These are phyloP conservation scores for Corynespora cassiicola DNA, from an alignment of 2,329 filamentous ascomycete genomes.

Conservation along the genomic window DNA sequence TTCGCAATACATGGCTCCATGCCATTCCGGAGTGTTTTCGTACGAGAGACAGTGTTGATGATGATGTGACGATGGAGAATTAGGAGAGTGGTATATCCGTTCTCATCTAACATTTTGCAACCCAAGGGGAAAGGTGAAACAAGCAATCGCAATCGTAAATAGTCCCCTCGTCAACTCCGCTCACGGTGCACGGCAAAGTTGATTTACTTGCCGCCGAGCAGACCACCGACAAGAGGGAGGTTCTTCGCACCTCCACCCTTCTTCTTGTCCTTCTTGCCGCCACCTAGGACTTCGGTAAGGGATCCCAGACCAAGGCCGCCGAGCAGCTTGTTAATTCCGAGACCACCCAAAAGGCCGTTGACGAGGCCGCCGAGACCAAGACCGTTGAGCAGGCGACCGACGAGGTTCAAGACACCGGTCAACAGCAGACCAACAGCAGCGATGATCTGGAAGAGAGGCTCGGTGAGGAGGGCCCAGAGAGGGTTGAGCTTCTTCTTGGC, in stretches of 20 bases:
- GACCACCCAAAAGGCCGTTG: conserved; percentile 76
- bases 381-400: conserved; percentile 79
- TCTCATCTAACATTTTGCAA: conserved; percentile 4
- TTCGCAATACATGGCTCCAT: conserved; percentile 6
- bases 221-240: conserved; percentile 55
- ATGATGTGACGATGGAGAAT: not conserved
- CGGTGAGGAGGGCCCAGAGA: conserved; percentile 80
- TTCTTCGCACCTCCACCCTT: conserved; percentile 43
- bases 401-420: conserved; percentile 81
- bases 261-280: conserved; percentile 61
- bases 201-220: conserved; percentile 52
- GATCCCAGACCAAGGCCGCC: conserved; percentile 71
- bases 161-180: conserved; percentile 9
- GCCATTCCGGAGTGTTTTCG: not conserved
- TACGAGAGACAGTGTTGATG: not conserved
- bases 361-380: conserved; percentile 84
- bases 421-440: conserved; percentile 85
- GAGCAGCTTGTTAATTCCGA: conserved; percentile 78
- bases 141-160: conserved; percentile 5
- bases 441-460: conserved; percentile 91
- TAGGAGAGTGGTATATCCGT: conserved; percentile 19
- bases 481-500: conserved; percentile 95
- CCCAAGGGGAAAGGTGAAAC: conserved; percentile 18
- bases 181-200: conserved; percentile 5
- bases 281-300: conserved; percentile 57